phyloP scores from a whole-genome alignment of 176 grass and related monocot species.

The Elaeis guineensis region DNA sequence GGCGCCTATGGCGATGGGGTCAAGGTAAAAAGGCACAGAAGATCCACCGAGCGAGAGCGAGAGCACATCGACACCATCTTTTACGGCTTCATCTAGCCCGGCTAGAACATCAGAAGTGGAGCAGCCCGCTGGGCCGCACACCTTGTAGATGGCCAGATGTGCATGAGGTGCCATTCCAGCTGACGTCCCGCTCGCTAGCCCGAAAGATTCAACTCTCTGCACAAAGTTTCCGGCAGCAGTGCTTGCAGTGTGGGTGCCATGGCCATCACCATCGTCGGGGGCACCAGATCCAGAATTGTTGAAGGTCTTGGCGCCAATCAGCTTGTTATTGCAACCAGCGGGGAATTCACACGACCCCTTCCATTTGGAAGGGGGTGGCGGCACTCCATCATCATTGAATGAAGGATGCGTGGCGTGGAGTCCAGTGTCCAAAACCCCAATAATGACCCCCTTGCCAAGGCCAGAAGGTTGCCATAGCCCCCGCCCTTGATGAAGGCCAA shows the following conservation, averaged over 20 bases:
- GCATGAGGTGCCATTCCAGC: slow-evolving; percentile 3
- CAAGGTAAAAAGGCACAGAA: neutral
- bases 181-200: neutral
- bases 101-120: neutral
- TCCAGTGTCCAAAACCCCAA: too few relatives aligned
- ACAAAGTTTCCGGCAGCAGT: neutral
- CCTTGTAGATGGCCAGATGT: neutral
- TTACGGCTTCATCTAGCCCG: neutral
- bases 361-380: too few relatives aligned
- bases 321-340: too few relatives aligned
- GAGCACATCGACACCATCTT: slow-evolving; percentile 6
- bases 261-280: neutral
- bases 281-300: too few relatives aligned
- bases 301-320: too few relatives aligned
- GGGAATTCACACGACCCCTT: too few relatives aligned
- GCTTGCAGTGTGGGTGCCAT: slow-evolving; percentile 4
- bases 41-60: neutral
- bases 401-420: too few relatives aligned
- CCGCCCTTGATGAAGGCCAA: too few relatives aligned
- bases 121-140: neutral
- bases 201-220: neutral
- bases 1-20: neutral
- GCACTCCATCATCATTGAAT: too few relatives aligned
- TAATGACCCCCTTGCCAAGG: too few relatives aligned
- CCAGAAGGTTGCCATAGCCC: too few relatives aligned